phyloP scores from a whole-genome alignment of 306 rosid genomes.

The Parietaria judaica region DNA sequence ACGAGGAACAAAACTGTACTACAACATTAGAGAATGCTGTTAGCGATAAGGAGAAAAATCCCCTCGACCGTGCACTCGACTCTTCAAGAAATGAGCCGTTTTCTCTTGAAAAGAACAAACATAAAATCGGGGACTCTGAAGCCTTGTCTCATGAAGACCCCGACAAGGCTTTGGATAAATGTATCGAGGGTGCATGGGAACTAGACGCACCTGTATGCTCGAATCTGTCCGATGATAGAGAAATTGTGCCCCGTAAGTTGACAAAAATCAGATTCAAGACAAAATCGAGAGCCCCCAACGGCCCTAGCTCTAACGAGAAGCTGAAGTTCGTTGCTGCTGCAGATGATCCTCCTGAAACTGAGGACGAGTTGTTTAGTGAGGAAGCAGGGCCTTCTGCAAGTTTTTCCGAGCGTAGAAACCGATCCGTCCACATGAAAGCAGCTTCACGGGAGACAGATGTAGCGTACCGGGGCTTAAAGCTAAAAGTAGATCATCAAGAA shows the following conservation, averaged over 20 bases:
- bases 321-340: conserved; percentile 30
- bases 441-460: conserved; percentile 33
- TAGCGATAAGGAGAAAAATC: conserved; percentile 20
- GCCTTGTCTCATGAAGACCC: conserved; percentile 25
- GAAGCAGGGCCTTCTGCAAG: conserved; percentile 29
- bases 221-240: conserved; percentile 29
- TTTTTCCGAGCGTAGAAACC: conserved; percentile 35
- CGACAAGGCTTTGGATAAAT: conserved; percentile 23
- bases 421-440: conserved; percentile 45
- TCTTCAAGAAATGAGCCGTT: conserved; percentile 26
- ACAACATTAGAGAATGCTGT: conserved; percentile 18
- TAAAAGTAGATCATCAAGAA: conserved; percentile 31
- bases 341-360: conserved; percentile 28
- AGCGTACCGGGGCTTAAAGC: conserved; percentile 26
- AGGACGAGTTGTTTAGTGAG: conserved; percentile 20
- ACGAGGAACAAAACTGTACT: conserved; percentile 26
- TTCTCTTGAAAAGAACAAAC: conserved; percentile 18
- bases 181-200: conserved; percentile 21
- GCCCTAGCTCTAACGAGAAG: conserved; percentile 28
- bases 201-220: conserved; percentile 23
- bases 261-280: conserved; percentile 38
- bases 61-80: not conserved
- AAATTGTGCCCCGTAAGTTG: conserved; percentile 42
- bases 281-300: conserved; percentile 31
- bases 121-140: conserved; percentile 19